phyloP scores from a whole-genome alignment of 306 rosid genomes.

The Cyamopsis tetragonoloba region DNA sequence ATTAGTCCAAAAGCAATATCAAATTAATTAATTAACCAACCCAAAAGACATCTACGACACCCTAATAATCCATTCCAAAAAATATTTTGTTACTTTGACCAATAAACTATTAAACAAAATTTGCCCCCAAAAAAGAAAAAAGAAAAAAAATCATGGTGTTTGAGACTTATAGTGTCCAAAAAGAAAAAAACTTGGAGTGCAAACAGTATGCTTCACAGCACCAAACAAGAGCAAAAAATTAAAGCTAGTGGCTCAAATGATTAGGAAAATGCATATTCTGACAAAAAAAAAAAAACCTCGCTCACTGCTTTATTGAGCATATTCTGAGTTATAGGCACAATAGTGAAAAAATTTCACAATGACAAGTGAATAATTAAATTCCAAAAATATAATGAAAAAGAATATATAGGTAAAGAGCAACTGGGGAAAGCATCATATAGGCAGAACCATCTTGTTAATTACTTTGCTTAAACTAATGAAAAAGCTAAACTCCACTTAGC shows the following conservation, averaged over 20 bases:
- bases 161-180: too few species aligned
- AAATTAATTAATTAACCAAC: too few species aligned
- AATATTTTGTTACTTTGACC: too few species aligned
- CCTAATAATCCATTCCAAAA: too few species aligned
- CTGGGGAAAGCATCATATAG: conserved; percentile 41
- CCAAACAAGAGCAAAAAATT: not conserved
- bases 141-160: too few species aligned
- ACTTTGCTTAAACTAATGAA: conserved; percentile 40
- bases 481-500: conserved; percentile 59
- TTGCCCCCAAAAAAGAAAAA: too few species aligned
- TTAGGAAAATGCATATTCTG: not conserved
- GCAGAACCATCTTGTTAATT: conserved; percentile 38
- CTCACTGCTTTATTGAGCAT: conserved; percentile 34
- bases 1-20: too few species aligned
- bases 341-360: not conserved
- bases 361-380: not conserved
- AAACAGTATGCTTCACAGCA: too few species aligned
- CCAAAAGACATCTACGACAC: too few species aligned
- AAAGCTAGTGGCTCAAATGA: conserved; percentile 27
- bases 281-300: conserved; percentile 14
- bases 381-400: conserved; percentile 27
- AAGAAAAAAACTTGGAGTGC: too few species aligned
- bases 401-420: conserved; percentile 37
- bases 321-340: conserved; percentile 8
- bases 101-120: too few species aligned